Base-by-base conservation (phyloP, 352 stramenopile genomes). In the Phytophthora tentaculata region DNA sequence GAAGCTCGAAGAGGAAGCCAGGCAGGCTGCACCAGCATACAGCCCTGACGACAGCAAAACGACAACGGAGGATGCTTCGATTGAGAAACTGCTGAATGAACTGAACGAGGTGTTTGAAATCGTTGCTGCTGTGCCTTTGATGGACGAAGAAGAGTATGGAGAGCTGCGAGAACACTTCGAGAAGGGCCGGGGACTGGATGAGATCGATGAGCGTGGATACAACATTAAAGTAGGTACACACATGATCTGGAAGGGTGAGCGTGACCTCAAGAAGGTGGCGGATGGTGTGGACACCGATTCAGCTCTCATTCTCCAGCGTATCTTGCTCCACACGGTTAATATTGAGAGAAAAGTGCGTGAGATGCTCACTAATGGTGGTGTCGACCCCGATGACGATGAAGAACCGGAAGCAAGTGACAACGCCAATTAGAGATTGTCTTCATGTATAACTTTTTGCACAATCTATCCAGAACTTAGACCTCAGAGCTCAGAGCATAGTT, bases 131-230 rank as follows among this genome's bases (percentile, higher is more conserved):
- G 70, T 92, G 62, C 84, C 84, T 39, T 77, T 83, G 48, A 83
- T 92, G 73, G 84, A 90, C 52, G 79, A 90, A 41, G 76, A 89
- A 39, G 82, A 92, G n/a, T n/a, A n/a, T n/a, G n/a, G n/a, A n/a
- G n/a, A n/a, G n/a, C n/a, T n/a, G n/a, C n/a, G n/a, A n/a, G n/a
- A n/a, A n/a, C 84, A 90, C 71, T 92, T 91, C 58, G 73, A 86
- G 56, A 72, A 88, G 59, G 76, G 82, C 16, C 53, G 69, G 20
- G 84, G 84, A 14, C 71, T 92, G 19, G 67, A 84, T 49, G 84
- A 92, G 68, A 81, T 92, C 49, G 84, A 91, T 39, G 64, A 70
- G 29, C 80, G 76, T n/a, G 83, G 83, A 17, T 90, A 81, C 61
- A 83, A 48, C 4, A 83, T 93, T 48, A 86, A 88, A 35, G 67